A percentile compares a stretch with the other conserved stretches of the same genome.
Evolutionary conservation across 257 asterid genomes (phyloP).

Genomic region (Cruciata laevipes): DNA sequence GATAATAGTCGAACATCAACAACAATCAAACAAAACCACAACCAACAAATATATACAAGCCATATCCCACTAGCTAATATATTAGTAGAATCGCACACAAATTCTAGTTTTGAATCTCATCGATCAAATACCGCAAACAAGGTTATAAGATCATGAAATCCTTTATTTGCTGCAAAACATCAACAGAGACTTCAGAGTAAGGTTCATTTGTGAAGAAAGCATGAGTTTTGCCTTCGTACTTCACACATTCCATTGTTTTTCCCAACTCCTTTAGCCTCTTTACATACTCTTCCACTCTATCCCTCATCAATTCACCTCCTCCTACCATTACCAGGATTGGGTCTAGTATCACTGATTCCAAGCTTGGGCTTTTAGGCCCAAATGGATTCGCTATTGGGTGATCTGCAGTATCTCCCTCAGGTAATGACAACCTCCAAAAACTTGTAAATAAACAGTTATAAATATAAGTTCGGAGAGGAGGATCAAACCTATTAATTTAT

Average conservation of each 20-base stretch:
- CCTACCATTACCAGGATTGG: constrained; percentile 59
- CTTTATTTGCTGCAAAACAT: constrained; percentile 23
- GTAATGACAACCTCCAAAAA: constrained; percentile 68
- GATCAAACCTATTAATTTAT: too few species aligned
- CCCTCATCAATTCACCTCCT: constrained; percentile 49
- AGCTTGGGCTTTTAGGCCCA: constrained; percentile 53
- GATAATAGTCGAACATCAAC: too few species aligned
- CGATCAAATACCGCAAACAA: neutral
- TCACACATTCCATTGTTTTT: constrained; percentile 32
- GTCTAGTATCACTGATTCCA: constrained; percentile 33
- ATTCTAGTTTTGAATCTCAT: neutral
- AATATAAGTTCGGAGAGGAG: too few species aligned
- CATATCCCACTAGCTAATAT: too few species aligned
- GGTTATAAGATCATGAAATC: neutral
- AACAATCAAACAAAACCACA: too few species aligned
- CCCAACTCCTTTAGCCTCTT: constrained; percentile 35
- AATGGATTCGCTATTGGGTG: constrained; percentile 63
- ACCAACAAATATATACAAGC: too few species aligned
- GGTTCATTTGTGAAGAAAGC: constrained; percentile 53
- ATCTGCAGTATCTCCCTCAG: constrained; percentile 44
- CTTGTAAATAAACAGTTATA: constrained; percentile 15
- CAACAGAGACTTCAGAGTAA: constrained; percentile 31
- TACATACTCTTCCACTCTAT: constrained; percentile 46
- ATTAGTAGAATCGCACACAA: too few species aligned
- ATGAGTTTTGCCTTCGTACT: constrained; percentile 43